Evolutionary conservation across 495 filamentous ascomycete genomes (phyloP).

Genomic region (Glutinoglossum americanum): DNA sequence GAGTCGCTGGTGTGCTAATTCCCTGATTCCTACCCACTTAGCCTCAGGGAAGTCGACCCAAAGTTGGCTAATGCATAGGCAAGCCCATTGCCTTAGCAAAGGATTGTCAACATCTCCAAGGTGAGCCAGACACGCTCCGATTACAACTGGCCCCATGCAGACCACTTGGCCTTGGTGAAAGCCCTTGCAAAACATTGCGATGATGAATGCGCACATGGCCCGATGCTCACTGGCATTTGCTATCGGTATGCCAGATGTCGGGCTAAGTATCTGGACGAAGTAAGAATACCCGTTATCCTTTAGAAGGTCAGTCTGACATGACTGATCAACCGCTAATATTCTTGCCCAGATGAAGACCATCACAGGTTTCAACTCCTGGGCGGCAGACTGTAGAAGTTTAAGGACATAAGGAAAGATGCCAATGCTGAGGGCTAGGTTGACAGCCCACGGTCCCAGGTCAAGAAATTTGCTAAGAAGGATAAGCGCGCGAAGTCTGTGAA

Average conservation of each 20-base stretch:
- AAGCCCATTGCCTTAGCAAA: slow-evolving; percentile 84
- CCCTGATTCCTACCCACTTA: slow-evolving; percentile 81
- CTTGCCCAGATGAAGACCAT: slow-evolving; percentile 99
- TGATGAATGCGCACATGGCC: slow-evolving; percentile 96
- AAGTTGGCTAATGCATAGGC: slow-evolving; percentile 84
- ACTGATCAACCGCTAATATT: slow-evolving; percentile 84
- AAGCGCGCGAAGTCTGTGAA: slow-evolving; percentile 77
- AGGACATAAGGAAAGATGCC: slow-evolving; percentile 97
- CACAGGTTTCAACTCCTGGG: slow-evolving; percentile 83
- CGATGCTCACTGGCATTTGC: slow-evolving; percentile 78
- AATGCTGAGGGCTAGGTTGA: slow-evolving; percentile 87
- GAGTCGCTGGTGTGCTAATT: slow-evolving; percentile 55
- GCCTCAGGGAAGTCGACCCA: slow-evolving; percentile 82
- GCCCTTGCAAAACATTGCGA: slow-evolving; percentile 88
- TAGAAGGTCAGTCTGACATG: slow-evolving; percentile 76
- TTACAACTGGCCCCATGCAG: slow-evolving; percentile 64
- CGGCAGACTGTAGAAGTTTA: slow-evolving; percentile 86
- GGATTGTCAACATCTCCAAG: slow-evolving; percentile 71
- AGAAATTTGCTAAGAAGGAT: slow-evolving; percentile 87
- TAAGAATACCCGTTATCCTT: slow-evolving; percentile 96
- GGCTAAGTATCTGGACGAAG: slow-evolving; percentile 77
- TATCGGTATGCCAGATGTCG: slow-evolving; percentile 58
- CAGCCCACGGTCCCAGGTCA: slow-evolving; percentile 91
- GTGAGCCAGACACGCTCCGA: slow-evolving; percentile 62
- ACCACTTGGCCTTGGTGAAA: slow-evolving; percentile 80